Evolutionary conservation across 495 filamentous ascomycete species (phyloP).

Genomic region (Tuber aestivum): DNA sequence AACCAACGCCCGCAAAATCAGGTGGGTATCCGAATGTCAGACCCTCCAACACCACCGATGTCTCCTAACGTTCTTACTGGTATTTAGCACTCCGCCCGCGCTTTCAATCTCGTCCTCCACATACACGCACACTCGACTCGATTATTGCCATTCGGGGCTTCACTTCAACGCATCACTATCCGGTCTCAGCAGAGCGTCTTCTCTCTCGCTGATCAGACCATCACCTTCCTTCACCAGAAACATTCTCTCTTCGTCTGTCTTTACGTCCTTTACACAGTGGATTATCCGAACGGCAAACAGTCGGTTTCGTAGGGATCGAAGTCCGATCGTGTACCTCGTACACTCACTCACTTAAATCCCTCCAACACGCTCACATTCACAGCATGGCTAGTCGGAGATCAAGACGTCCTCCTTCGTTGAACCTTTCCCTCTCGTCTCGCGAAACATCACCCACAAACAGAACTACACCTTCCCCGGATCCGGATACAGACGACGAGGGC

Average conservation of each 20-base stretch:
- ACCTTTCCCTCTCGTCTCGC: constrained; percentile 39
- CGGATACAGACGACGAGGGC: constrained; percentile 39
- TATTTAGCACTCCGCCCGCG: constrained; percentile 37
- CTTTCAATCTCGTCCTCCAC: constrained; percentile 39
- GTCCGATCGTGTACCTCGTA: constrained; percentile 24
- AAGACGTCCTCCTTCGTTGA: constrained; percentile 41
- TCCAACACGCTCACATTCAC: constrained; percentile 11
- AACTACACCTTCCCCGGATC: constrained; percentile 36
- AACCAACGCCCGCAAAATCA: constrained; percentile 35
- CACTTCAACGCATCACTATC: background rate
- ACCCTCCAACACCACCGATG: constrained; percentile 33
- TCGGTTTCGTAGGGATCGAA: constrained; percentile 25
- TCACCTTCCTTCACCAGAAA: constrained; percentile 11
- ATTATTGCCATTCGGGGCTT: constrained; percentile 4
- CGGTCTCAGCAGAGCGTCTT: background rate
- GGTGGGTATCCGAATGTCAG: constrained; percentile 37
- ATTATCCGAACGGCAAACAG: constrained; percentile 12
- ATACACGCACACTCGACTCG: constrained; percentile 27
- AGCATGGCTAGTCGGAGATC: constrained; percentile 41
- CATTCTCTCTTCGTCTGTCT: constrained; percentile 26
- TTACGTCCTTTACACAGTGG: constrained; percentile 20
- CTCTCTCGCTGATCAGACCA: background rate
- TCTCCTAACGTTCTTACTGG: constrained; percentile 36
- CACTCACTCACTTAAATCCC: constrained; percentile 9
- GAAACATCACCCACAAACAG: constrained; percentile 37